Conservation (phyloP, 163 green algal species). For the Coccomyxa subellipsoidea region DNA sequence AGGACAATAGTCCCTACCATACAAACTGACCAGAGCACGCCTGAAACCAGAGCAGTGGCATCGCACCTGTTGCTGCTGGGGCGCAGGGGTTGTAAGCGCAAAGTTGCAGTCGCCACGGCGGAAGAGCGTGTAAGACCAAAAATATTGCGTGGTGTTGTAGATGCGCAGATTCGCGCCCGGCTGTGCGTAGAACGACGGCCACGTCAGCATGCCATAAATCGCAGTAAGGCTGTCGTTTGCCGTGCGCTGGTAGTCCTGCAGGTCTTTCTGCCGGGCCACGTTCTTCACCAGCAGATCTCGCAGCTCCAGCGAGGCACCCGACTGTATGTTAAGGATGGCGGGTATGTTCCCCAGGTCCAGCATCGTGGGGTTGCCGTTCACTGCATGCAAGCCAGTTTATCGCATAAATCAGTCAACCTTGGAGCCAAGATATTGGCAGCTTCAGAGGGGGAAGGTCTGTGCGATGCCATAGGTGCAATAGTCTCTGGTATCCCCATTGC, state of each 20-base stretch:
- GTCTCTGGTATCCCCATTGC: no score
- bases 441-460: no score
- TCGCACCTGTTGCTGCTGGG: neutral
- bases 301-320: neutral
- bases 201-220: neutral
- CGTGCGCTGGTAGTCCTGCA: neutral
- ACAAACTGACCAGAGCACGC: no score
- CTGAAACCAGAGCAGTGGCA: no score
- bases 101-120: neutral
- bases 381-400: conserved; percentile 3
- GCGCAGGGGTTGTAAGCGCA: neutral
- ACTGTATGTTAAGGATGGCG: neutral
- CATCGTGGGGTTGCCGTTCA: conserved; percentile 5
- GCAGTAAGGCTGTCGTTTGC: neutral
- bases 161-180: neutral
- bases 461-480: no score
- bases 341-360: conserved; percentile 2
- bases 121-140: conserved; percentile 2
- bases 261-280: neutral
- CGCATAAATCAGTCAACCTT: neutral
- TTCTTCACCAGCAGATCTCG: neutral
- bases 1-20: no score
- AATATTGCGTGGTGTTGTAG: conserved; percentile 3
- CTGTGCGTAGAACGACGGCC: neutral
- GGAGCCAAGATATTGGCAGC: no score